A percentile compares a stretch with the other conserved stretches of the same genome.
These are phyloP conservation scores for Penicillium antarcticum DNA, from an alignment of 495 filamentous ascomycete genomes.

Conservation along the genomic window DNA sequence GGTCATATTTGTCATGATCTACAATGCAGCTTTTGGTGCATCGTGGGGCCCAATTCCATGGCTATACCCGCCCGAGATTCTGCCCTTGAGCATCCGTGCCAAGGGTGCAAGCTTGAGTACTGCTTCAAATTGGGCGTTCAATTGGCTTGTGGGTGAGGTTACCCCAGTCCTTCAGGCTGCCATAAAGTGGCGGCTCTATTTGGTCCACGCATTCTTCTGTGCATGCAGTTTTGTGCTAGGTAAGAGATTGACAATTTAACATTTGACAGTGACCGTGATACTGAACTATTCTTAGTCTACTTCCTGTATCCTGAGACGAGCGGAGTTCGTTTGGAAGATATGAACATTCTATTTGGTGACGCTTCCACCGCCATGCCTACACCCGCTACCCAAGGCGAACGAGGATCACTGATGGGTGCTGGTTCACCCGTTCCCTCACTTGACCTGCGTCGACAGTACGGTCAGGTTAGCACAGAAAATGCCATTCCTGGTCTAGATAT, in stretches of 20 bases:
- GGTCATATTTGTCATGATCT: constrained; percentile 94
- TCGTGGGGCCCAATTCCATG: constrained; percentile 99
- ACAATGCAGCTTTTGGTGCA: constrained; percentile 96
- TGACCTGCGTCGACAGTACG: constrained; percentile 60
- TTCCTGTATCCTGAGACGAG: constrained; percentile 97
- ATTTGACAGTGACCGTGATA: neutral
- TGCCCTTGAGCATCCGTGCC: constrained; percentile 93
- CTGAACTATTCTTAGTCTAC: constrained; percentile 59
- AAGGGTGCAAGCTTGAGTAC: constrained; percentile 97
- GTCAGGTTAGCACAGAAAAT: constrained; percentile 51
- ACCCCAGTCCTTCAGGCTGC: constrained; percentile 87
- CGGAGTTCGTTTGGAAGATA: constrained; percentile 92
- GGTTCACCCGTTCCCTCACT: constrained; percentile 76
- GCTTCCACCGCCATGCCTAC: constrained; percentile 76
- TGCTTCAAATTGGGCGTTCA: constrained; percentile 96
- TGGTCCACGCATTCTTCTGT: constrained; percentile 96
- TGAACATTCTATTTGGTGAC: constrained; percentile 89
- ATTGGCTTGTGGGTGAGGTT: constrained; percentile 93
- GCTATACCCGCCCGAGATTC: constrained; percentile 96
- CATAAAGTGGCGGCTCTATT: constrained; percentile 90
- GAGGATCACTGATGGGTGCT: constrained; percentile 66
- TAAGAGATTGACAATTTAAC: constrained; percentile 47
- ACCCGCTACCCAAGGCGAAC: constrained; percentile 65
- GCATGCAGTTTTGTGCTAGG: constrained; percentile 93
- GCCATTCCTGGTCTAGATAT: constrained; percentile 73